A percentile compares a stretch with the other conserved stretches of the same genome.
Evolutionary conservation across 148 eudicot species (phyloP).

Genomic region (Arctostaphylos glauca): DNA sequence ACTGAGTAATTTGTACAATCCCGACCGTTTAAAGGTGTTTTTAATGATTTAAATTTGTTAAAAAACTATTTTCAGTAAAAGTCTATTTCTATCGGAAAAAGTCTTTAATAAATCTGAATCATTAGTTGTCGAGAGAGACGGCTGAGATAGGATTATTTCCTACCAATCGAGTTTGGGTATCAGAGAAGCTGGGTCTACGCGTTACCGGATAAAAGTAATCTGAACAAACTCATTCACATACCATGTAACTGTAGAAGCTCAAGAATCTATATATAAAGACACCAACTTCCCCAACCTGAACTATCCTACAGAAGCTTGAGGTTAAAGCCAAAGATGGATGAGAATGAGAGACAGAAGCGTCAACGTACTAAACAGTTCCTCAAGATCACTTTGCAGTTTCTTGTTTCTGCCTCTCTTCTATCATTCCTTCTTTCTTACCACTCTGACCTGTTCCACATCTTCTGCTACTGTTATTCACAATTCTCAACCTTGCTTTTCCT

Average conservation of each 20-base stretch:
- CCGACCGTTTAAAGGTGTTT: no score
- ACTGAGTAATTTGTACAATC: no score
- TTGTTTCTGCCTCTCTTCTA: constrained; percentile 20
- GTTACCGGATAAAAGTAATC: neutral
- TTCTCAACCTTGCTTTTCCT: constrained; percentile 12
- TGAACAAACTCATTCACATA: neutral
- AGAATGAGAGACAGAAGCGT: neutral
- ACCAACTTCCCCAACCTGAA: neutral
- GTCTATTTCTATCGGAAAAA: no score
- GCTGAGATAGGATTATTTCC: no score
- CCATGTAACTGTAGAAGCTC: neutral
- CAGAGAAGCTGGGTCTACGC: no score
- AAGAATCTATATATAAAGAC: neutral
- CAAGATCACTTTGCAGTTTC: constrained; percentile 19
- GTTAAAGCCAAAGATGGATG: constrained; percentile 1
- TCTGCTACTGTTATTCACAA: constrained; percentile 16
- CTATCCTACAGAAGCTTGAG: neutral
- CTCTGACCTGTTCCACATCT: constrained; percentile 9
- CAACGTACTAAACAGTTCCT: neutral
- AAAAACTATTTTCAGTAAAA: no score
- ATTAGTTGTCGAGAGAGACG: no score
- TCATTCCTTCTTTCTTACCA: constrained; percentile 23
- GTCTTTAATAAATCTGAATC: no score
- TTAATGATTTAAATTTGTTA: no score
- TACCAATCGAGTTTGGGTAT: no score